Evolutionary conservation across 768 basidiomycete genomes (phyloP).

Genomic region (Suillus lakei): DNA sequence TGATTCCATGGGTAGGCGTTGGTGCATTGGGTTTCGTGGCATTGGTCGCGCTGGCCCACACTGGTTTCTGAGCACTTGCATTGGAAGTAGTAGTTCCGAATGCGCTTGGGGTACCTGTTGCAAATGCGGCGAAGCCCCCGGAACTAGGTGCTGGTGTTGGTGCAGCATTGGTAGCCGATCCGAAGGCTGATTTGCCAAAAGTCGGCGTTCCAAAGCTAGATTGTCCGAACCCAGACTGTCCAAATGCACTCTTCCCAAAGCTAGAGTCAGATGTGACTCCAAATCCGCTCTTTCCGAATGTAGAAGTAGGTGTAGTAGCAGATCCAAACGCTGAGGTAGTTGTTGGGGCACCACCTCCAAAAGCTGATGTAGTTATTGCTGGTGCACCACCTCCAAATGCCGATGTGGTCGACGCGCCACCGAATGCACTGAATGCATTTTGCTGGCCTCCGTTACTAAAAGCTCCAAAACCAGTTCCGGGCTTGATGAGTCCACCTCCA

Average conservation of each 20-base stretch:
- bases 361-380: constrained; percentile 4
- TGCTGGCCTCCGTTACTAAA: constrained; percentile 26
- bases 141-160: constrained; percentile 19
- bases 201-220: constrained; percentile 42
- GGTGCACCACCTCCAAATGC: constrained; percentile 19
- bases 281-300: constrained; percentile 26
- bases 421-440: constrained; percentile 29
- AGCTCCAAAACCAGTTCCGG: constrained; percentile 40
- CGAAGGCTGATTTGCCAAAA: constrained; percentile 43
- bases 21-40: constrained; percentile 14
- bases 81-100: constrained; percentile 32
- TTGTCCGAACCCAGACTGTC: constrained; percentile 41
- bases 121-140: constrained; percentile 45
- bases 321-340: constrained; percentile 20
- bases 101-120: constrained; percentile 29
- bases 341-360: constrained; percentile 21
- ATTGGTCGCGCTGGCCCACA: constrained; percentile 20
- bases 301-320: constrained; percentile 16
- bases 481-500: constrained; percentile 32
- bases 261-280: constrained; percentile 34
- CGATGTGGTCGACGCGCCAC: constrained; percentile 3
- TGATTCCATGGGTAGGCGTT: constrained; percentile 13
- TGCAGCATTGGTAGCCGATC: constrained; percentile 21
- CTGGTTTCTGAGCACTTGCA: constrained; percentile 22
- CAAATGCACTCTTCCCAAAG: constrained; percentile 25